Evolutionary conservation across 2,329 filamentous ascomycete genomes (phyloP).

Genomic region (Biscogniauxia mediterranea): DNA sequence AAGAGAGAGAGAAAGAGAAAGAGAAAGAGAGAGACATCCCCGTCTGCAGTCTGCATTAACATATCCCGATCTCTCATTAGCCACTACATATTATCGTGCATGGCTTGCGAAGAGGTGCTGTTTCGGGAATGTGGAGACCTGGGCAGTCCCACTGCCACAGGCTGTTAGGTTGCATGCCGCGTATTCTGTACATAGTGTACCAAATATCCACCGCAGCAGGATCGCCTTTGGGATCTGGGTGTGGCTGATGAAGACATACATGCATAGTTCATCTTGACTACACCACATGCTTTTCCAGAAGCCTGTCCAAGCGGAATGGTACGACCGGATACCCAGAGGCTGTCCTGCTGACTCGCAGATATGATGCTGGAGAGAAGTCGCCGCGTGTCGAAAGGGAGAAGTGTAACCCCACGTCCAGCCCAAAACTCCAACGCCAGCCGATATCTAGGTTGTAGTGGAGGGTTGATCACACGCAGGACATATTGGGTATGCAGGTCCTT

Average conservation of each 20-base stretch:
- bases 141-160: background rate
- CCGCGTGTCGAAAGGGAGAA: background rate
- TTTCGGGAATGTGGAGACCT: constrained; percentile 18
- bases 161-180: constrained; percentile 1
- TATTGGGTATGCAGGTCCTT: background rate
- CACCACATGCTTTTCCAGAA: background rate
- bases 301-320: background rate
- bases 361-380: background rate
- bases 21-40: background rate
- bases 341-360: background rate
- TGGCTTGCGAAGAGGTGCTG: constrained; percentile 2
- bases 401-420: background rate
- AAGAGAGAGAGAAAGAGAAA: no score
- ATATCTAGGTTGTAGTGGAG: background rate
- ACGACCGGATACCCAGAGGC: background rate
- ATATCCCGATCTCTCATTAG: background rate
- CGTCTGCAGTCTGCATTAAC: background rate
- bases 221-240: constrained; percentile 4
- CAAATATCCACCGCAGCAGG: constrained; percentile 2
- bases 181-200: background rate
- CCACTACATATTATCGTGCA: background rate
- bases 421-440: background rate
- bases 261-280: background rate
- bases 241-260: background rate
- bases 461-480: background rate